phyloP scores from a whole-genome alignment of 2,329 filamentous ascomycete genomes.

The Fusarium gaditjirri region DNA sequence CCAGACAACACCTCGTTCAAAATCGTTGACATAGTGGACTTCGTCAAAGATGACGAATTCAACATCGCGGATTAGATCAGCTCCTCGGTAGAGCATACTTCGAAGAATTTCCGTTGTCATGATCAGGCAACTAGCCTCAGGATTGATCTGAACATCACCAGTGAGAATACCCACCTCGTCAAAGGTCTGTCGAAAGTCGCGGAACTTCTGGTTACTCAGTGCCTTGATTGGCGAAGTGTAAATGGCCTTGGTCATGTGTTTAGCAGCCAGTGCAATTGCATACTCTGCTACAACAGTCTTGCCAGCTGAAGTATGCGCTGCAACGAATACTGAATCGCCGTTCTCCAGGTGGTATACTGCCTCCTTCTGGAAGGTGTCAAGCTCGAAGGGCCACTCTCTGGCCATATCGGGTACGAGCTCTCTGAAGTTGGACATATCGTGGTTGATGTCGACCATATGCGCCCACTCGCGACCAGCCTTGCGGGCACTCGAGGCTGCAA shows the following conservation, averaged over 20 bases:
- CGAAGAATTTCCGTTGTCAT: conserved; percentile 99
- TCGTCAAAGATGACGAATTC: conserved; percentile 99
- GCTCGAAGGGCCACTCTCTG: conserved; percentile 93
- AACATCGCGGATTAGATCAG: conserved; percentile 94
- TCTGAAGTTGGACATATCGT: conserved; percentile 91
- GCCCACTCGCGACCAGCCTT: conserved; percentile 91
- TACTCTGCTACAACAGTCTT: conserved; percentile 99
- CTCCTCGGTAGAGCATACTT: conserved; percentile 97
- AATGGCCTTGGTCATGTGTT: conserved; percentile 99
- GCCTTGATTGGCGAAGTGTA: conserved; percentile 99
- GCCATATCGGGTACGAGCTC: conserved; percentile 98
- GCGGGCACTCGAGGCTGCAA: conserved; percentile 76
- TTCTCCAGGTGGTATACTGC: conserved; percentile 97
- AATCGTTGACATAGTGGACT: conserved; percentile 98
- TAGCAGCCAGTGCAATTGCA: conserved; percentile 93
- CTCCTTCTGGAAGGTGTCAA: conserved; percentile 98
- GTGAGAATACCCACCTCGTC: conserved; percentile 97
- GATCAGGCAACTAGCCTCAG: conserved; percentile 96
- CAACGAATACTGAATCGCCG: conserved; percentile 97
- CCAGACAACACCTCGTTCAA: conserved; percentile 96
- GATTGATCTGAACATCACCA: conserved; percentile 97
- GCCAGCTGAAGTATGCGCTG: conserved; percentile 95
- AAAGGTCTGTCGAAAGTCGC: conserved; percentile 90
- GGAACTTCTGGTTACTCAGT: conserved; percentile 97
- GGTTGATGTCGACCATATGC: conserved; percentile 96